Evolutionary conservation across 1,284 basidiomycete species (phyloP).

Genomic region (Tylopilus orsonianus): DNA sequence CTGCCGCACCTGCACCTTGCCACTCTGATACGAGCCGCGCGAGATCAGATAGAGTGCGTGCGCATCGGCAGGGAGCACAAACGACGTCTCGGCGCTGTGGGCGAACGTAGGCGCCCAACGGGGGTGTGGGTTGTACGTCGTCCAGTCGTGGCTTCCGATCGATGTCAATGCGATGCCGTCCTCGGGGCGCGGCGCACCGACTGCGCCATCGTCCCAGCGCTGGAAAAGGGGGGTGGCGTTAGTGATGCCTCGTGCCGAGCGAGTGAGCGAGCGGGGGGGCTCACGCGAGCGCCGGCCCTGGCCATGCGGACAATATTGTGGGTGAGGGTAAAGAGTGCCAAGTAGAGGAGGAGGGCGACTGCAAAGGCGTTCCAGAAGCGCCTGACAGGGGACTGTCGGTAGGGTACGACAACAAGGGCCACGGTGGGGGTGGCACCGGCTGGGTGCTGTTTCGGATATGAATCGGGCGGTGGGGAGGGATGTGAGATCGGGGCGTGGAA

Average conservation of each 20-base stretch:
- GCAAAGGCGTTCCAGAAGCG: slow-evolving; percentile 25
- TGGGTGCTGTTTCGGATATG: slow-evolving; percentile 18
- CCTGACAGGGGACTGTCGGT: slow-evolving; percentile 9
- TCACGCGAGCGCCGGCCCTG: slow-evolving; percentile 1
- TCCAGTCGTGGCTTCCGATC: slow-evolving; percentile 17
- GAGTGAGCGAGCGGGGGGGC: too few species aligned
- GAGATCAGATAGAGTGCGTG: slow-evolving; percentile 38
- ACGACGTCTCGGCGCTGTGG: slow-evolving; percentile 25
- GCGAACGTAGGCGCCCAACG: slow-evolving; percentile 21
- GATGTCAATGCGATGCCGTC: slow-evolving; percentile 20
- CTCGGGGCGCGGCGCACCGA: slow-evolving; percentile 4
- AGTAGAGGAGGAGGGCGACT: slow-evolving; percentile 22
- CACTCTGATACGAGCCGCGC: slow-evolving; percentile 33
- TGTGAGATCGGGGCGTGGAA: slow-evolving; percentile 1
- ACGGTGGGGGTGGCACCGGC: background rate
- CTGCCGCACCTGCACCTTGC: slow-evolving; percentile 30
- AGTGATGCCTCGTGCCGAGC: too few species aligned
- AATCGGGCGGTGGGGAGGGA: slow-evolving; percentile 16
- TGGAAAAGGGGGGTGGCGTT: background rate
- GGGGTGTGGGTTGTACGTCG: slow-evolving; percentile 10
- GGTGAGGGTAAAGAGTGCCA: slow-evolving; percentile 9
- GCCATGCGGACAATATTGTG: slow-evolving; percentile 18
- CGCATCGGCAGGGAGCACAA: slow-evolving; percentile 37
- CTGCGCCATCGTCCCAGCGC: background rate
- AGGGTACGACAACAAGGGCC: background rate